A percentile compares a stretch with the other conserved stretches of the same genome.
These are phyloP conservation scores for Clonostachys rhizophaga DNA, from an alignment of 2,329 filamentous ascomycete genomes.

Conservation along the genomic window DNA sequence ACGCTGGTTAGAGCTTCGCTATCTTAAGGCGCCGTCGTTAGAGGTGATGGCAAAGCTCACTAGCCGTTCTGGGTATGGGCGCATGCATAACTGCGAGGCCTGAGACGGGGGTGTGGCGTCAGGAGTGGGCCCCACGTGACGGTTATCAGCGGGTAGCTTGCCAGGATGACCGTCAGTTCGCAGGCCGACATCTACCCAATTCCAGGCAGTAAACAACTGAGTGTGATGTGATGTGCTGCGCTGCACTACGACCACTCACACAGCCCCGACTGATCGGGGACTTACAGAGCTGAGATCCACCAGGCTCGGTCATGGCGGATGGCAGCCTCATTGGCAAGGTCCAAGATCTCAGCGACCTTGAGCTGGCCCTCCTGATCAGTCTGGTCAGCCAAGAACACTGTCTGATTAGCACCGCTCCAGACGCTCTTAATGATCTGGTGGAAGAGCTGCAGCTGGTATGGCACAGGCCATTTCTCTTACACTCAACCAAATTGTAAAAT, in stretches of 20 bases:
- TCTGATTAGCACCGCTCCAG: slow-evolving; percentile 69
- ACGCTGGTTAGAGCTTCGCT: neutral
- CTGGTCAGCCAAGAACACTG: slow-evolving; percentile 82
- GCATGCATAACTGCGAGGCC: slow-evolving; percentile 15
- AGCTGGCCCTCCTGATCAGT: slow-evolving; percentile 80
- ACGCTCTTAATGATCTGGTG: slow-evolving; percentile 62
- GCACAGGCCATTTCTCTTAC: neutral
- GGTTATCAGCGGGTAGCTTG: neutral
- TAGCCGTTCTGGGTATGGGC: slow-evolving; percentile 9
- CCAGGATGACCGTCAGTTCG: too few species aligned
- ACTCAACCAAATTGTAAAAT: neutral
- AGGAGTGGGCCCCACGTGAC: slow-evolving; percentile 19
- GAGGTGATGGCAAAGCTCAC: neutral
- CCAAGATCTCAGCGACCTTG: slow-evolving; percentile 78
- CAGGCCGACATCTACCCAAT: too few species aligned
- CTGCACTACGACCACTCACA: too few species aligned
- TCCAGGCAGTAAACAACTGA: too few species aligned
- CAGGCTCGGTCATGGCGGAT: slow-evolving; percentile 47
- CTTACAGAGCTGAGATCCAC: too few species aligned
- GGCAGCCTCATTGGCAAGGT: slow-evolving; percentile 62
- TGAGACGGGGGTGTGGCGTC: neutral
- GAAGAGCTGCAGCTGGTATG: slow-evolving; percentile 67
- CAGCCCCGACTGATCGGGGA: too few species aligned
- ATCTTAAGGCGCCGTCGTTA: neutral
- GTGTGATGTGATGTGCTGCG: too few species aligned